phyloP scores from a whole-genome alignment of 2,329 filamentous ascomycete genomes.

The Paracoccidioides lutzii region DNA sequence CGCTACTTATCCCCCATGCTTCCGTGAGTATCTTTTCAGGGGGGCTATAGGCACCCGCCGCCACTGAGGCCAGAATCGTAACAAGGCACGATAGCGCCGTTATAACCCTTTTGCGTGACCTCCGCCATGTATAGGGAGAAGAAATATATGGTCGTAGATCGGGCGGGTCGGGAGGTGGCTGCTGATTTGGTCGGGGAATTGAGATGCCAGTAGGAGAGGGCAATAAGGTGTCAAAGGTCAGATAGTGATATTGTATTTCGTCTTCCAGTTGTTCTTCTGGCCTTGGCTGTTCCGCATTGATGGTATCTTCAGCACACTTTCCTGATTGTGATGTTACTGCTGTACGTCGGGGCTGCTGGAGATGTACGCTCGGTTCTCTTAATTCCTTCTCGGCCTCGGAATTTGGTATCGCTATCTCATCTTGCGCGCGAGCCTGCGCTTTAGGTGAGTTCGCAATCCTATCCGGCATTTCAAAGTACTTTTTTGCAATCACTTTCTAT shows the following conservation, averaged over 20 bases:
- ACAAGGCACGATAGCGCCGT: constrained; percentile 63
- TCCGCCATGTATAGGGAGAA: constrained; percentile 61
- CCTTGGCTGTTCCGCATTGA: not conserved
- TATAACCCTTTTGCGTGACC: constrained; percentile 54
- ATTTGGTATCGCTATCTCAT: not conserved
- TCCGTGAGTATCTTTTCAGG: constrained; percentile 51
- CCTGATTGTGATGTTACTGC: not conserved
- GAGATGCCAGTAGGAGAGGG: constrained; percentile 31
- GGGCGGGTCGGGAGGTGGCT: constrained; percentile 44
- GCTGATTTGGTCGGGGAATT: constrained; percentile 19
- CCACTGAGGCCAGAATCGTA: constrained; percentile 65
- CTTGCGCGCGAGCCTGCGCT: not conserved
- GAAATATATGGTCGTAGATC: constrained; percentile 51
- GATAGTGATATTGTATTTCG: constrained; percentile 45
- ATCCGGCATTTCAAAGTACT: not conserved
- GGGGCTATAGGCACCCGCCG: constrained; percentile 67
- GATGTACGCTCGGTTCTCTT: not conserved
- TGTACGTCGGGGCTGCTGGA: too few species aligned
- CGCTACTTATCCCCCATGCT: constrained; percentile 51
- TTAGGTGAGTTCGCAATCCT: not conserved
- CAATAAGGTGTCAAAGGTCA: constrained; percentile 49
- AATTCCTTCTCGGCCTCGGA: not conserved
- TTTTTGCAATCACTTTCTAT: not conserved
- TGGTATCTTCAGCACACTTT: not conserved
- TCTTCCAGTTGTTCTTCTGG: not conserved